Percentiles rank a stretch among this genome's conserved stretches.
These are phyloP conservation scores for Aschersonia sp. DNA, from an alignment of 2,329 filamentous ascomycete genomes.

Conservation along the genomic window DNA sequence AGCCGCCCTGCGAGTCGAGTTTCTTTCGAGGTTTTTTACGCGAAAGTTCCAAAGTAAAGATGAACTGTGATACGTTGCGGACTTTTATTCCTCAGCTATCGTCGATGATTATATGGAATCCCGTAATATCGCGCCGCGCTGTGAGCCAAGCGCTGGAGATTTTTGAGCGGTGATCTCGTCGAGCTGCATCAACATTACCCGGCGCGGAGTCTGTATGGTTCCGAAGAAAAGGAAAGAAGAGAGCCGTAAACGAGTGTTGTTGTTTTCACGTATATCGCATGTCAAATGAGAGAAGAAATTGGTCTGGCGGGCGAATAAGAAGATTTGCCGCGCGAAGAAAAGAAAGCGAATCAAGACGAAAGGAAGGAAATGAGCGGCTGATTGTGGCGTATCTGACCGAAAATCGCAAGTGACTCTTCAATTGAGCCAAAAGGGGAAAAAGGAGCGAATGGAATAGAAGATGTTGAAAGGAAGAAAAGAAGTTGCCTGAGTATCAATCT, in stretches of 20 bases:
- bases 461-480: background rate
- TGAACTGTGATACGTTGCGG: background rate
- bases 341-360: background rate
- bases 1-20: background rate
- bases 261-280: background rate
- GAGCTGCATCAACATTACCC: conserved; percentile 5
- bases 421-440: background rate
- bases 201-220: background rate
- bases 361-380: background rate
- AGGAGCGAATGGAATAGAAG: background rate
- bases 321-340: background rate
- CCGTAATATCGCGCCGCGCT: conserved; percentile 1
- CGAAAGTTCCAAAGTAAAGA: background rate
- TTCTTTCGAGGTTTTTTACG: background rate
- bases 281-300: background rate
- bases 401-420: background rate
- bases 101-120: background rate
- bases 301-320: background rate
- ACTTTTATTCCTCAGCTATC: background rate
- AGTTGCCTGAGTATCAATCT: background rate
- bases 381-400: background rate
- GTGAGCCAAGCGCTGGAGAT: conserved; percentile 1
- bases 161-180: background rate
- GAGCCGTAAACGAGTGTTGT: background rate
- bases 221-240: background rate